Base-by-base conservation (phyloP, 345 rosid genomes). In the Linum usitatissimum region DNA sequence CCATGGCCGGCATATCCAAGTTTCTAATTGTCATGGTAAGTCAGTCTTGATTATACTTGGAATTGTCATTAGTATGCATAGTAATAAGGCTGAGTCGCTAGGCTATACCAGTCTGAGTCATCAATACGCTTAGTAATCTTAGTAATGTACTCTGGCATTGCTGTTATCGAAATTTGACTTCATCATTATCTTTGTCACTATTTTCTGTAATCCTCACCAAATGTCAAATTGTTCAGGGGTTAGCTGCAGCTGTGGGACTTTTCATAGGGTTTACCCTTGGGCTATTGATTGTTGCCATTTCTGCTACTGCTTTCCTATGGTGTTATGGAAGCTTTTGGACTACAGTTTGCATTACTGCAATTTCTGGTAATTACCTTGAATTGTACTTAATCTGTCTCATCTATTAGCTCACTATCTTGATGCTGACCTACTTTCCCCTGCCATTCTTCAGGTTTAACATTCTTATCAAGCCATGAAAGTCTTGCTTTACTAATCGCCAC, bases 271-370 rank as follows among this genome's bases (percentile, higher is more conserved):
- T 86, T 19, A 75, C 80, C 66, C 63, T 84, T 68, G 92, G 86
- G 30, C 68, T 89, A 55, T 45, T 87, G 51, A 72, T 81, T 53
- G 78, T 86, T 73, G 87, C 85, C 69, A 61, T 83, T 66, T 78
- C 76, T 69, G 94, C 90, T 64, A 67, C 75, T 28, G 62, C 82
- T 81, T 76, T 88, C 57, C 72, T 90, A 30, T 90, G 97, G 96
- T 76, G 85, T 62, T 87, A 84, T 78, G 97, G 99, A 79, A 90
- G 99, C 75, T 86, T 90, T 73, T 90, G 97, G 97, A 83, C 82
- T 60, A 86, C 97, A 28, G 62, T 81, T 40, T 70, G 83, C 68
- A 78, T 86, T 65, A 77, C 87, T 60, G 67, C 80, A 48, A 65
- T 86, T 8, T 94, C 84, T 78, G 97, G 99, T 93, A 70, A 48